These are phyloP conservation scores for Trichophyton simii DNA, from an alignment of 2,329 filamentous ascomycete genomes.

Conservation along the genomic window DNA sequence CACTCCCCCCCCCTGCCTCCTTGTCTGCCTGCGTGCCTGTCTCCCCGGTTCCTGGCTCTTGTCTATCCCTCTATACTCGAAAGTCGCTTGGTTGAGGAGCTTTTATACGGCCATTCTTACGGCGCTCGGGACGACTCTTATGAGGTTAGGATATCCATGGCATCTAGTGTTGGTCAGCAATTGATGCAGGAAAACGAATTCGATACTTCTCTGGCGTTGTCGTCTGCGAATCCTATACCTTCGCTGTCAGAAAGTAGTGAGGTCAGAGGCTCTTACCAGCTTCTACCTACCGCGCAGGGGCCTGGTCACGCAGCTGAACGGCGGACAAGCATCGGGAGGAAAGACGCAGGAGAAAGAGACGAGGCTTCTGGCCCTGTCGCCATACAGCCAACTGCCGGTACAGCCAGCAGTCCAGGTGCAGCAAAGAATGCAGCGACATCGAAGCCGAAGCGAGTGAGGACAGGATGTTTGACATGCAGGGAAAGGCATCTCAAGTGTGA, in stretches of 20 bases:
- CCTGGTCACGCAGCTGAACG: slow-evolving; percentile 4
- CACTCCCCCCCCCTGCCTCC: background rate
- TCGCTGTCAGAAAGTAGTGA: slow-evolving; percentile 8
- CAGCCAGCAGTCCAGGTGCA: slow-evolving; percentile 12
- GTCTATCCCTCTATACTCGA: too few relatives aligned
- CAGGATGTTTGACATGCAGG: slow-evolving; percentile 80
- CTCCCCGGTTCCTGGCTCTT: too few relatives aligned
- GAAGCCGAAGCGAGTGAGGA: slow-evolving; percentile 77
- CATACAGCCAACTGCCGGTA: background rate
- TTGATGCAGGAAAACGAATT: slow-evolving; percentile 16
- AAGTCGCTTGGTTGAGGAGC: too few relatives aligned
- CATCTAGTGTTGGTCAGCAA: slow-evolving; percentile 15
- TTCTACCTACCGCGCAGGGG: slow-evolving; percentile 4
- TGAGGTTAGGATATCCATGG: slow-evolving; percentile 13
- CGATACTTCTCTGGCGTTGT: slow-evolving; percentile 14
- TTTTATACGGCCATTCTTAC: background rate
- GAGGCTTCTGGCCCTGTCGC: background rate
- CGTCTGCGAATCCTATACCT: slow-evolving; percentile 8
- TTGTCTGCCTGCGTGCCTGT: too few relatives aligned
- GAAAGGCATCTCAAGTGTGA: slow-evolving; percentile 88
- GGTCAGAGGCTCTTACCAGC: slow-evolving; percentile 10
- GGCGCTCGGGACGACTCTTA: background rate
- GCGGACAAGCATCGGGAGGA: slow-evolving; percentile 3
- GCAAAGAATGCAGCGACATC: slow-evolving; percentile 14
- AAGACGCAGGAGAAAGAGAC: slow-evolving; percentile 3